phyloP scores from a whole-genome alignment of 176 grass and related monocot species.

The Oryza glumipatula region DNA sequence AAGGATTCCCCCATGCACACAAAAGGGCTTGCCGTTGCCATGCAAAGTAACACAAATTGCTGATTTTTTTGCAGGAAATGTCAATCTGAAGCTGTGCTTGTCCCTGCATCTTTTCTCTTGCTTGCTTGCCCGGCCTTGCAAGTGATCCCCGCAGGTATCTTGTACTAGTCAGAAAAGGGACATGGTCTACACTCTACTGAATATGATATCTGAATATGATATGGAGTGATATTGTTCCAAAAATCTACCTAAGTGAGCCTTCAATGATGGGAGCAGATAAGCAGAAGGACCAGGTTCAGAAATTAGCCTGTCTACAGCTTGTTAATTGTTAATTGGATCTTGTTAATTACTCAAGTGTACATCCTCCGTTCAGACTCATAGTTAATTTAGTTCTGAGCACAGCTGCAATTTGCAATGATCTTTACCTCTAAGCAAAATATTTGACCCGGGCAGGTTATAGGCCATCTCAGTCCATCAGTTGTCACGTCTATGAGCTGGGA shows the following conservation, averaged over 20 bases:
- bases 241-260: not conserved
- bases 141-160: slow-evolving; percentile 9
- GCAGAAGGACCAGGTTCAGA: not conserved
- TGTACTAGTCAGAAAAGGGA: not conserved
- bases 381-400: no score
- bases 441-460: no score
- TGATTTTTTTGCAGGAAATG: slow-evolving; percentile 6
- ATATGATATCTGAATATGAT: not conserved
- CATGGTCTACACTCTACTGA: not conserved
- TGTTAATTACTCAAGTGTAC: not conserved
- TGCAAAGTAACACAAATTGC: not conserved
- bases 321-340: not conserved
- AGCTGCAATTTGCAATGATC: no score
- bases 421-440: no score
- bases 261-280: not conserved
- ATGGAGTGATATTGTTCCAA: not conserved
- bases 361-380: no score
- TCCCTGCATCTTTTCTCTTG: not conserved
- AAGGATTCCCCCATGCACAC: slow-evolving; percentile 12
- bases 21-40: slow-evolving; percentile 7
- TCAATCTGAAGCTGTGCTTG: not conserved
- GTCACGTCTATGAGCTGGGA: no score
- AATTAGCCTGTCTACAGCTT: not conserved
- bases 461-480: no score
- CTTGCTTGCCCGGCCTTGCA: slow-evolving; percentile 29